Base-by-base conservation (phyloP, 1,139 yeast species). In the Magnusiomyces suaveolens region DNA sequence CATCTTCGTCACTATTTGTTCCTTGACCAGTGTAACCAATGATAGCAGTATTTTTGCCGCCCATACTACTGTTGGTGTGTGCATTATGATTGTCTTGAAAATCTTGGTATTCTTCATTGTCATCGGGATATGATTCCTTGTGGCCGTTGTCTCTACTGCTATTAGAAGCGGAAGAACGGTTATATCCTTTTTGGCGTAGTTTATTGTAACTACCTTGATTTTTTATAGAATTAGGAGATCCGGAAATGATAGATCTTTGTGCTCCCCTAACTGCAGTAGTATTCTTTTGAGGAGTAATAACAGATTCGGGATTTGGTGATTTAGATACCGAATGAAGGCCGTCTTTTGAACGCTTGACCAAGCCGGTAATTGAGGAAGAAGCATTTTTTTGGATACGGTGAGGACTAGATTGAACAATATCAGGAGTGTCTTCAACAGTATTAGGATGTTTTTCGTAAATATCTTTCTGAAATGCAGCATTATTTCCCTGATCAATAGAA, bases 61-160 rank as follows among this genome's bases (percentile, higher is more conserved):
- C 20, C 8, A 18, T 18, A 18, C 10, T n/a, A 38, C 20, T 10
- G 26, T 43, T n/a, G 14, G 18, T 10, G n/a, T 43, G 21, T 3
- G 8, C 46, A 6, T 43, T n/a, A 43, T 43, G 21, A 6, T 43
- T 26, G 18, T 43, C 46, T 10, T 43, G 25, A 26, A 20, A 23
- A 18, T 43, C 21, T 23, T 43, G 21, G 16, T 18, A 8, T 10
- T 43, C 6, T 23, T 43, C 4, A 3, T 43, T 26, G 24, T 43
- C 63, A 47, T 51, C 48, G 20, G 36, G 47, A 8, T 26, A 20
- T 23, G 52, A 49, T 20, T 50, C 57, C 25, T 53, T 60, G 43
- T 50, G 33, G 26, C 56, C 54, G 63, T 66, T 43, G 63, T 56
- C 21, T 59, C 59, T 54, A 65, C 64, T 58, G 72, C 73, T 24